Base-by-base conservation (phyloP, 2,329 filamentous ascomycete genomes). In the Gnomoniopsis smithogilvyi region DNA sequence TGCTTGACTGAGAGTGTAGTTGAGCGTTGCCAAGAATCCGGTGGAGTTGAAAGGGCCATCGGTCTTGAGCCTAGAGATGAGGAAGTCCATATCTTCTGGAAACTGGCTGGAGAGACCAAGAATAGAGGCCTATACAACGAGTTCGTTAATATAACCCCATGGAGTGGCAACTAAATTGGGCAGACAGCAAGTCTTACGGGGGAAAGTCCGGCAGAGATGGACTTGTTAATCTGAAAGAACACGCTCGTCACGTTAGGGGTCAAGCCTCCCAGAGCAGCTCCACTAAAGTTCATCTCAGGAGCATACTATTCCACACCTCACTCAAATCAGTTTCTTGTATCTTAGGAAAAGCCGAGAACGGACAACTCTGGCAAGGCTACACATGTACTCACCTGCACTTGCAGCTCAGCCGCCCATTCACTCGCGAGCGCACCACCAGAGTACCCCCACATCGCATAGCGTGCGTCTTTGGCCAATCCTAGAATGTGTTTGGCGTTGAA, bases 391-490 rank as follows among this genome's bases (percentile, higher is more conserved):
- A 30, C 26, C 26, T 70, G 69, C 0, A 73, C 70, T 47, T 81
- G 79, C 22, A 84, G 66, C 52, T 84, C 80, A 17, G 78, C 76
- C 0, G 82, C 82, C 73, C 76, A 81, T 33, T 79, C 79, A 2
- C 72, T 78, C 0, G 81, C 80, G 19, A 84, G 62, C 2, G 76
- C 76, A 3, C 82, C 82, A 2, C 83, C 83, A 0, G 78, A 82
- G 64, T 84, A 85, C 0, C 83, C 83, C 80, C 79, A 82, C 57
- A 82, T 67, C 0, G 73, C 72, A 43, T 72, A 66, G 2, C 64
- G 68, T 1, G 74, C 69, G 26, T 72, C 64, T 1, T 59, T n/a
- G 2, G 65, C 62, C 41, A 69, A 60, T n/a, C 43, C 53, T 19
- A 48, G 19, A 7, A 33, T 47, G 52, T 59, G 4, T 55, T 52